Percentiles rank a stretch among this genome's conserved stretches.
phyloP scores from a whole-genome alignment of 305 asterid genomes.

The Fraxinus xanthoxyloides region DNA sequence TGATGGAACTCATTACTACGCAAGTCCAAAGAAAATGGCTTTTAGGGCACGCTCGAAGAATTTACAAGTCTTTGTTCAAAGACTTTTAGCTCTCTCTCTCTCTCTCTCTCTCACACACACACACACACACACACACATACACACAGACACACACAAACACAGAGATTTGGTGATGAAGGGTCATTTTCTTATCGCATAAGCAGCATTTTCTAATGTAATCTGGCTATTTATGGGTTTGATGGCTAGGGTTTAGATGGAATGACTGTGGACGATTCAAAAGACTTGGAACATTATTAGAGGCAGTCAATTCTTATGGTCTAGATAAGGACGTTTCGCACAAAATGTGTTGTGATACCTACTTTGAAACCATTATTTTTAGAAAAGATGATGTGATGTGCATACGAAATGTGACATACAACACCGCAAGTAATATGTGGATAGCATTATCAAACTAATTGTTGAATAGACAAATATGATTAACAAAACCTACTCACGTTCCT shows the following conservation, averaged over 20 bases:
- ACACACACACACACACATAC: no score
- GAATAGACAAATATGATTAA: no score
- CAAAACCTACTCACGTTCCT: no score
- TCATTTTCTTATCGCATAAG: slow-evolving; percentile 21
- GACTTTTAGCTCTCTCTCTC: slow-evolving; percentile 9
- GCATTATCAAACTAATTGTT: background rate
- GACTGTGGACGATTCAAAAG: background rate
- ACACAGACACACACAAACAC: no score
- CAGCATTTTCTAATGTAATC: slow-evolving; percentile 8
- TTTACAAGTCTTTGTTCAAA: slow-evolving; percentile 7
- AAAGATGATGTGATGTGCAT: background rate
- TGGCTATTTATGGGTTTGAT: slow-evolving; percentile 6
- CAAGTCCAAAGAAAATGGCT: slow-evolving; percentile 37
- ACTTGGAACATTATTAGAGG: background rate
- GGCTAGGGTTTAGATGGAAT: slow-evolving; percentile 10
- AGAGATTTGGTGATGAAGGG: background rate
- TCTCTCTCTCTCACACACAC: background rate
- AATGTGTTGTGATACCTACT: background rate
- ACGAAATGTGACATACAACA: background rate
- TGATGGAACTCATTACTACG: background rate
- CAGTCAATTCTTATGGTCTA: background rate
- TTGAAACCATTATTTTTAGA: background rate
- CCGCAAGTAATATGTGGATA: background rate
- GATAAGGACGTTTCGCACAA: background rate
- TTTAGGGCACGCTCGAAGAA: slow-evolving; percentile 40